phyloP scores from a whole-genome alignment of 345 rosid genomes.

The Xanthoceras sorbifolium region DNA sequence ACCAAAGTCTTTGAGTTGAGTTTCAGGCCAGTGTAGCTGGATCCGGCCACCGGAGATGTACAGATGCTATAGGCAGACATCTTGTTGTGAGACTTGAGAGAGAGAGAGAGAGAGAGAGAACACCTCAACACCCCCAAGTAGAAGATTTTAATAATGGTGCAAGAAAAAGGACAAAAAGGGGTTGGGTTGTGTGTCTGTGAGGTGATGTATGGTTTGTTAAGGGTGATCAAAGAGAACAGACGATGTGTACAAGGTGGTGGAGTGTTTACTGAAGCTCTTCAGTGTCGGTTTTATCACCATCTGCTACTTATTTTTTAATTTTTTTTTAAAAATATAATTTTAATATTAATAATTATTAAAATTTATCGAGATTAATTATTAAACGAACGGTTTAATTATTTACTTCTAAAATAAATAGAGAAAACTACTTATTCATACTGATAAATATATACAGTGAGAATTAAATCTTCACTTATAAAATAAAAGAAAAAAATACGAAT shows the following conservation, averaged over 20 bases:
- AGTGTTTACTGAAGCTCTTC: not conserved
- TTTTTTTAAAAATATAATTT: too few relatives aligned
- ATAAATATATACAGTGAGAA: too few relatives aligned
- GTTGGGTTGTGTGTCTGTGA: conserved; percentile 23
- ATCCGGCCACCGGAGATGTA: conserved; percentile 33
- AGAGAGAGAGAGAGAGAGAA: not conserved
- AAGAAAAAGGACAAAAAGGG: conserved; percentile 31
- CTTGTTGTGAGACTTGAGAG: conserved; percentile 18
- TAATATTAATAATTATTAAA: too few relatives aligned
- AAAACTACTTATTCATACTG: too few relatives aligned
- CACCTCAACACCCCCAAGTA: not conserved
- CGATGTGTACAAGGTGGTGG: not conserved
- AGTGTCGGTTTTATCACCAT: not conserved
- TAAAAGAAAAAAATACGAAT: too few relatives aligned
- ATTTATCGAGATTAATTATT: too few relatives aligned
- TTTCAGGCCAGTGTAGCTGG: conserved; percentile 40
- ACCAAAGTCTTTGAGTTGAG: conserved; percentile 28
- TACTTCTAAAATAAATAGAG: too few relatives aligned
- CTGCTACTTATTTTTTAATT: too few relatives aligned
- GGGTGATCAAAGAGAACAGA: not conserved
- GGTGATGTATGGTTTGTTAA: conserved; percentile 33
- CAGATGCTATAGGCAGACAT: conserved; percentile 51
- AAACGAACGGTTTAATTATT: too few relatives aligned
- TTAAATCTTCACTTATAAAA: too few relatives aligned
- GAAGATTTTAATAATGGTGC: not conserved